Evolutionary conservation across 1,284 basidiomycete species (phyloP).

Genomic region (Polyporus tsugae): DNA sequence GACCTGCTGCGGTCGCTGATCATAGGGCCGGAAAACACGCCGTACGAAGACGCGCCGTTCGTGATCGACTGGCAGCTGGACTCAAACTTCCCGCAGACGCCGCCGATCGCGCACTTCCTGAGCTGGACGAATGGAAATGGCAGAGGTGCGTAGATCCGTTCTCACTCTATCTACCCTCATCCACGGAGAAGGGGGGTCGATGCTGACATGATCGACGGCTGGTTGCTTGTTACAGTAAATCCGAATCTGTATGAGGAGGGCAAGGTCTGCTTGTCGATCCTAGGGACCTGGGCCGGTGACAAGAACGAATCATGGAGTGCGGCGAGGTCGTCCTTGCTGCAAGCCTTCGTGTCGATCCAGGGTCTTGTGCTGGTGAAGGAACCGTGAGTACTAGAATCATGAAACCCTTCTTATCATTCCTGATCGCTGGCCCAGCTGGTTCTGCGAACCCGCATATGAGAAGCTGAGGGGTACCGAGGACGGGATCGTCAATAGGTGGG

Average conservation of each 20-base stretch:
- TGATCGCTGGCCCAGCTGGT: conserved; percentile 65
- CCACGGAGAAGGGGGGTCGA: neutral
- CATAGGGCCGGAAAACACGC: conserved; percentile 93
- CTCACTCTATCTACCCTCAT: conserved; percentile 2
- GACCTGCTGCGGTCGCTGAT: conserved; percentile 91
- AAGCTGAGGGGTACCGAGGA: conserved; percentile 91
- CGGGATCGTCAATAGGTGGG: conserved; percentile 82
- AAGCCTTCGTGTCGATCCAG: conserved; percentile 94
- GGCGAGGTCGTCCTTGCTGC: conserved; percentile 83
- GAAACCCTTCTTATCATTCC: conserved; percentile 9
- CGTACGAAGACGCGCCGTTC: conserved; percentile 93
- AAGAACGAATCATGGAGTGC: conserved; percentile 87
- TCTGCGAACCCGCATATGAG: conserved; percentile 92
- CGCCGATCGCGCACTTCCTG: conserved; percentile 89
- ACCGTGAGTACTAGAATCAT: conserved; percentile 63
- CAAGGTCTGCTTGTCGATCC: conserved; percentile 91
- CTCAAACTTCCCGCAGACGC: conserved; percentile 86
- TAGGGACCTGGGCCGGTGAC: conserved; percentile 94
- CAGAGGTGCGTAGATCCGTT: conserved; percentile 62
- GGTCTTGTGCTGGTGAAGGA: conserved; percentile 92
- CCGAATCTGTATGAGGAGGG: conserved; percentile 96
- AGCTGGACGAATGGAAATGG: conserved; percentile 97
- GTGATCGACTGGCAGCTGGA: conserved; percentile 94
- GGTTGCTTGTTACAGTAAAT: conserved; percentile 59
- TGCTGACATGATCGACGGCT: conserved; percentile 1